Base-by-base conservation (phyloP, 306 rosid genomes). In the Lupinus albus region DNA sequence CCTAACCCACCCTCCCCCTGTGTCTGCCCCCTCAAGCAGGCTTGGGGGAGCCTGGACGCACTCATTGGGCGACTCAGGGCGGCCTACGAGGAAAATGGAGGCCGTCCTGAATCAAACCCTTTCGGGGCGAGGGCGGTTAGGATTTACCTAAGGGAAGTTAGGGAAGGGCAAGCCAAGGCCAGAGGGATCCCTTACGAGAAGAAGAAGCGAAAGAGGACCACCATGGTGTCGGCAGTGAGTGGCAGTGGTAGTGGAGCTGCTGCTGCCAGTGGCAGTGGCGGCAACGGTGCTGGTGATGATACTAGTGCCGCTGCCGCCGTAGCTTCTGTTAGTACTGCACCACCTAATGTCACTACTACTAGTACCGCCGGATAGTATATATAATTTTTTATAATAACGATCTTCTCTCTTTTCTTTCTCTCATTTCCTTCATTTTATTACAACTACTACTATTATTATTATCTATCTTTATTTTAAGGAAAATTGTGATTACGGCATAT, bases 21-120 rank as follows among this genome's bases (percentile, higher is more conserved):
- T 42, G 86, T 91, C 1, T 94, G 99, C 35, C 99, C 94, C 0
- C 81, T 94, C 5, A 87, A 80, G 52, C 98, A 92, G 47, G 98
- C 98, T 0, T 92, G 98, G 98, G 98, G 98, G 7, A 94, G 99
- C 61, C 82, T 94, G 0, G 99, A 94, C 70, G 97, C 99, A 28
- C 88, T 94, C 41, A 88, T 94, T 76, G 99, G 99, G n/a, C 92
- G 99, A 2, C 92, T 94, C 2, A 30, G 99, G 35, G 99, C 99
- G 0, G 99, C 99, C 4, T 88, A 79, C 63, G 99, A 94, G 44
- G 99, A 94, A 79, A 84, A 84, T 88, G 97, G 99, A 0, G 99
- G 97, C 0, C 80, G 89, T 1, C 84, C 84, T 0, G 99, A 94
- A 53, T 77, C 92, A 0, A 94, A 94, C 49, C 99, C 99, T 0